These are phyloP conservation scores for Nepenthes alata DNA, from an alignment of 179 eudicot genomes.

Conservation along the genomic window DNA sequence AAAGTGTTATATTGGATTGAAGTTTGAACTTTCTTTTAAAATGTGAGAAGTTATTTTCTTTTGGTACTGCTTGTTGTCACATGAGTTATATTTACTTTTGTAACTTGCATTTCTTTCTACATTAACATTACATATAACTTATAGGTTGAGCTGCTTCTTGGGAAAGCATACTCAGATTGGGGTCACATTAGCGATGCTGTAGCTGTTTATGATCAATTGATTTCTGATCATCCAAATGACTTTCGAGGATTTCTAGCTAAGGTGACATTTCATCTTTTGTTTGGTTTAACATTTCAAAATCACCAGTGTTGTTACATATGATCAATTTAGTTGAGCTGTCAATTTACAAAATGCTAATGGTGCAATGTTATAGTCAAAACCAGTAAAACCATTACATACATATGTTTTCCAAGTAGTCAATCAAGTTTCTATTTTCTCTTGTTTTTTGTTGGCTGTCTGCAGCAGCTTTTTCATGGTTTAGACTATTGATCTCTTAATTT, in stretches of 20 bases:
- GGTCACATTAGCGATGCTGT: constrained; percentile 90
- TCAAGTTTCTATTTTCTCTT: no score
- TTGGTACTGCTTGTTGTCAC: no score
- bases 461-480: no score
- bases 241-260: constrained; percentile 89
- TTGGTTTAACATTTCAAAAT: background rate
- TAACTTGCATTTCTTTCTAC: background rate
- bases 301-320: no score
- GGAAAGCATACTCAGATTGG: constrained; percentile 96
- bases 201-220: constrained; percentile 75
- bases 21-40: no score
- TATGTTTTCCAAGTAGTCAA: no score
- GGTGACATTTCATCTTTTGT: constrained; percentile 26
- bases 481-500: no score
- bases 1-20: no score
- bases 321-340: background rate
- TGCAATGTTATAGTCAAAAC: no score
- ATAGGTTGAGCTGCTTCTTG: constrained; percentile 91
- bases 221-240: constrained; percentile 67
- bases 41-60: background rate
- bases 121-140: constrained; percentile 5
- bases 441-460: no score
- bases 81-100: no score
- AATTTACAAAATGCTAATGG: background rate
- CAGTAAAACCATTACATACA: no score